Percentiles rank a stretch among this genome's conserved stretches.
Evolutionary conservation across 495 filamentous ascomycete species (phyloP).

Genomic region (Annulohypoxylon moriforme): DNA sequence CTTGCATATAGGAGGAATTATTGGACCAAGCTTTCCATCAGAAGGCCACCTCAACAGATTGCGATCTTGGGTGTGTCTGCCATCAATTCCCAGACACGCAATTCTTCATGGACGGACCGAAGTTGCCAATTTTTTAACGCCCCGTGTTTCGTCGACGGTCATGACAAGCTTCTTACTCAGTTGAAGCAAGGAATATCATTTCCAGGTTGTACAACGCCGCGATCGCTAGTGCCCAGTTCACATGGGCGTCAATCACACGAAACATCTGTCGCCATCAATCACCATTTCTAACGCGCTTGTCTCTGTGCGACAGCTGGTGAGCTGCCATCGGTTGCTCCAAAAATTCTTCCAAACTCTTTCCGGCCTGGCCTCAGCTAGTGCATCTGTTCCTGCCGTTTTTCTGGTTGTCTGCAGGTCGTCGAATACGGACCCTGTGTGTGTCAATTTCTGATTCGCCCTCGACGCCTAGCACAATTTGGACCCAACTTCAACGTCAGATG

Average conservation of each 20-base stretch:
- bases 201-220: slow-evolving; percentile 37
- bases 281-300: slow-evolving; percentile 37
- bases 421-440: slow-evolving; percentile 48
- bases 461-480: slow-evolving; percentile 44
- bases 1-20: slow-evolving; percentile 39
- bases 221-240: slow-evolving; percentile 36
- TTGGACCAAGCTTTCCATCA: slow-evolving; percentile 26
- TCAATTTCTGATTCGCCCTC: slow-evolving; percentile 47
- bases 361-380: slow-evolving; percentile 32
- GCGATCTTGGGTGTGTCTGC: slow-evolving; percentile 42
- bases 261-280: slow-evolving; percentile 44
- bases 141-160: slow-evolving; percentile 36
- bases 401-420: slow-evolving; percentile 46
- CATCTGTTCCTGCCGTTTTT: slow-evolving; percentile 38
- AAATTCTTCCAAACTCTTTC: slow-evolving; percentile 36
- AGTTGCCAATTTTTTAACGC: slow-evolving; percentile 33
- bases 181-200: slow-evolving; percentile 28
- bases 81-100: slow-evolving; percentile 29
- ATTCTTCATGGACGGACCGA: slow-evolving; percentile 19
- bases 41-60: slow-evolving; percentile 31
- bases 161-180: slow-evolving; percentile 19
- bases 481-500: slow-evolving; percentile 50
- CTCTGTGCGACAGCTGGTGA: slow-evolving; percentile 43
- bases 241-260: slow-evolving; percentile 45
- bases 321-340: slow-evolving; percentile 36